phyloP scores from a whole-genome alignment of 768 basidiomycete genomes.

The Xanthoconium stramineum region DNA sequence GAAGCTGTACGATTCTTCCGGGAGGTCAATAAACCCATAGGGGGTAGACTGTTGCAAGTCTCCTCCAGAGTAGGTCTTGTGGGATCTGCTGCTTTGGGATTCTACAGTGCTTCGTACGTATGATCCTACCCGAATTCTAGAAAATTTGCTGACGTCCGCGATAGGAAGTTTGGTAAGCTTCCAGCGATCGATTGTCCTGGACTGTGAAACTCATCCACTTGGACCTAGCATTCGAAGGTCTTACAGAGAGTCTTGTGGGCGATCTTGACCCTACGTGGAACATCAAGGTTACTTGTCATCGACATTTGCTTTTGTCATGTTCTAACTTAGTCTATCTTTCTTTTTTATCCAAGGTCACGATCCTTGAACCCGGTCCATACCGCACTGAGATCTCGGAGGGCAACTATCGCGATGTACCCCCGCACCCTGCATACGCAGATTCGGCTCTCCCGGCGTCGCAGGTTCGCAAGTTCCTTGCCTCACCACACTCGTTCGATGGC shows the following conservation, averaged over 20 bases:
- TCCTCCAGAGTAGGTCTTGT: constrained; percentile 15
- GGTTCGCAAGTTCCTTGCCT: not conserved
- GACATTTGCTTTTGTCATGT: not conserved
- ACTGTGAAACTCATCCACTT: not conserved
- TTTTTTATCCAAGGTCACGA: constrained; percentile 6
- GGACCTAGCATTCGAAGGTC: constrained; percentile 14
- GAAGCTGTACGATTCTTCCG: constrained; percentile 36
- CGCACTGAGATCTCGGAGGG: constrained; percentile 9
- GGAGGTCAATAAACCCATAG: constrained; percentile 29
- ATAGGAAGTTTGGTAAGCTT: constrained; percentile 19
- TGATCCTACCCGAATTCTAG: too few species aligned
- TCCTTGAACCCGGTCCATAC: constrained; percentile 17
- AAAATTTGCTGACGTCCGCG: constrained; percentile 3
- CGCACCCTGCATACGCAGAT: constrained; percentile 20
- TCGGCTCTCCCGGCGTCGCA: constrained; percentile 3
- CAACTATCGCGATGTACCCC: not conserved
- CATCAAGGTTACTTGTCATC: not conserved
- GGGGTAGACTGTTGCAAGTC: constrained; percentile 37
- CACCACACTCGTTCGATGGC: too few species aligned
- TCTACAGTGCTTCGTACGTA: constrained; percentile 29
- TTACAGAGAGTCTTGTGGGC: constrained; percentile 8
- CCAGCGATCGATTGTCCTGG: too few species aligned
- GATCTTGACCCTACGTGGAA: not conserved
- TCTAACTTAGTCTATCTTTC: not conserved
- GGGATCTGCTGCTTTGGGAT: constrained; percentile 17